Evolutionary conservation across 306 rosid species (phyloP), one percentile per base, ranked within the genome.

Genomic region (Rosa chinensis): DNA sequence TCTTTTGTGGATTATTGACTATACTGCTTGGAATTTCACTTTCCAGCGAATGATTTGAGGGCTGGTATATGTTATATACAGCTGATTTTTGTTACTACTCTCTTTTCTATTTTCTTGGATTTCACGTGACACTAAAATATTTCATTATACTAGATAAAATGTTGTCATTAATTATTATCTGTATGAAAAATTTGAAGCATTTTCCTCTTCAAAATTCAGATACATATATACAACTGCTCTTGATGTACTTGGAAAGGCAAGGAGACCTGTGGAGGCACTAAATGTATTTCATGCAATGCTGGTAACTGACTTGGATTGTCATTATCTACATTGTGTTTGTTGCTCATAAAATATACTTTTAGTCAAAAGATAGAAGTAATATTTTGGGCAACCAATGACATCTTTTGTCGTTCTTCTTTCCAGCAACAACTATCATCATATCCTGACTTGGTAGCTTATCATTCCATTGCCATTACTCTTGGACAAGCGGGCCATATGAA

Each of bases 381-480:
- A 50, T 64, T 76, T 77, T 74, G 25, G 72, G n/a, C 43, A 56
- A 37, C 53, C 67, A 16, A 55, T 81, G 62, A 75, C 83, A 13
- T 81, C 42, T 80, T 82, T 37, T 62, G 42, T 21, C 70, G 67
- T 87, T 74, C 72, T 71, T 73, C 32, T 88, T 49, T 87, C 66
- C 99, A 95, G 99, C 90, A 89, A 94, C 89, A 92, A 43, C 82
- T 92, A 85, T 89, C 99, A 73, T 81, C 99, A 2, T 94, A 94
- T 83, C 99, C 99, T 72, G 97, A 94, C 85, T 78, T 92, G 80
- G 96, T 94, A 55, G 90, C 99, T 78, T 94, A 94, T 88, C 99
- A 83, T 83, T 88, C 93, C 80, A 86, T 91, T 80, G 92, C 97
- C 66, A 89, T 92, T 72, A 89, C 98, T 74, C 99, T 95, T 84